Evolutionary conservation across 495 filamentous ascomycete species (phyloP).

Genomic region (Penicillium malachiteum): DNA sequence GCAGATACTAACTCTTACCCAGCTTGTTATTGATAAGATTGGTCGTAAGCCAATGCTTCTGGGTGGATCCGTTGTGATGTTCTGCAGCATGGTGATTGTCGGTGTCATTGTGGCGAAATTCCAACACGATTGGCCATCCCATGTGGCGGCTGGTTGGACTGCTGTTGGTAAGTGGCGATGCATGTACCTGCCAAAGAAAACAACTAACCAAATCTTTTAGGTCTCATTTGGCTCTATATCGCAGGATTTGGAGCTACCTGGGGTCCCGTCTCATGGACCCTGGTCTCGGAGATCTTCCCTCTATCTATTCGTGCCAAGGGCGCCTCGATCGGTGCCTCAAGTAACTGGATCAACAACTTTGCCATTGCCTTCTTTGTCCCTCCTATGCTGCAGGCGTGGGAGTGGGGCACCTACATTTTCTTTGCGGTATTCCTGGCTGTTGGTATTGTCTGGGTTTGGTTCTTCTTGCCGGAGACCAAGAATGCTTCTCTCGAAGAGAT

Average conservation of each 20-base stretch:
- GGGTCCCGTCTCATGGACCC: slow-evolving; percentile 35
- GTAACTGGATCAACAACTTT: slow-evolving; percentile 52
- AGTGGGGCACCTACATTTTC: slow-evolving; percentile 52
- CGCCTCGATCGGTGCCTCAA: slow-evolving; percentile 39
- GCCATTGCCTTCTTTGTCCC: slow-evolving; percentile 49
- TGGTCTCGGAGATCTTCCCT: slow-evolving; percentile 42
- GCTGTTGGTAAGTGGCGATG: slow-evolving; percentile 35
- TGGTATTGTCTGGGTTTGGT: slow-evolving; percentile 44
- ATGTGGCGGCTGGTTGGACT: slow-evolving; percentile 42
- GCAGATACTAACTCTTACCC: slow-evolving; percentile 49
- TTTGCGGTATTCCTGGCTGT: slow-evolving; percentile 35
- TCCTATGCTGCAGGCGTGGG: slow-evolving; percentile 43
- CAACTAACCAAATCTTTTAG: slow-evolving; percentile 17
- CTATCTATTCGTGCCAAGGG: slow-evolving; percentile 47
- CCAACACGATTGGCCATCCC: slow-evolving; percentile 30
- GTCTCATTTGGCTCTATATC: slow-evolving; percentile 35
- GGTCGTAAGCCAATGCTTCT: slow-evolving; percentile 76
- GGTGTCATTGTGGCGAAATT: slow-evolving; percentile 46
- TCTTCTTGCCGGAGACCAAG: slow-evolving; percentile 57
- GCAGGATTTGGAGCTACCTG: slow-evolving; percentile 67
- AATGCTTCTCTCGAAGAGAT: slow-evolving; percentile 70
- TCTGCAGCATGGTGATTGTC: slow-evolving; percentile 44
- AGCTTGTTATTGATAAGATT: slow-evolving; percentile 67
- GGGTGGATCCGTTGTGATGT: slow-evolving; percentile 54
- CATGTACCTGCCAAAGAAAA: slow-evolving; percentile 1